Evolutionary conservation across 768 basidiomycete species (phyloP), one percentile per base, ranked within the genome.

Genomic region (Boletus sensibilis): DNA sequence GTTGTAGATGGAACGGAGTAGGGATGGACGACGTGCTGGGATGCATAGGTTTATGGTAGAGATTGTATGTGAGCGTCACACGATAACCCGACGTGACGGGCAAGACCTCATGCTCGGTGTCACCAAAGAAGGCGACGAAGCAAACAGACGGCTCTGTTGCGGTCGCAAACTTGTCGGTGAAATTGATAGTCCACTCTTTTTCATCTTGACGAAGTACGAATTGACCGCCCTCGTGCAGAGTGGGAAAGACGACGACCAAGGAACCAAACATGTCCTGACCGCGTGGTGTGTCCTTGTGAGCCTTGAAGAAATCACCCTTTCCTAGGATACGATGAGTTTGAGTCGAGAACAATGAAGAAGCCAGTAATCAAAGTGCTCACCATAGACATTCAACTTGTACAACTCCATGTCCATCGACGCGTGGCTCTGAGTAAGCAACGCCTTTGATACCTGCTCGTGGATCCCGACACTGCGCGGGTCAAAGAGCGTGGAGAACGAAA

Each of bases 181-280:
- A 50, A n/a, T 57, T 55, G 2, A 57, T 0, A 1, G 38, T 57
- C 61, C 55, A 57, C 21, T 54, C 49, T 14, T 52, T 54, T 3
- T 38, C 35, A 3, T 40, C 50, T 0, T 58, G 27, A 16, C 53
- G 51, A 18, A 62, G 62, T 6, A 56, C 53, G 16, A 63, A 29
- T 41, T 59, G 57, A 13, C 62, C 60, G 3, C 60, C 53, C 18
- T 54, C 51, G 40, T 63, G 60, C 0, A 60, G 21, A 1, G 77
- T 77, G 16, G 82, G 82, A 48, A 81, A 74, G n/a, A 79, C 72
- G 34, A 83, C 59, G 1, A 83, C 76, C 10, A 85, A 73, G 1
- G 82, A 82, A 1, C 78, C 82, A 37, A 84, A 77, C 76, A 82
- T 82, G 27, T 62, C 60, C 9, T 71, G 20, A 1, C 53, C 37